A percentile compares a stretch with the other conserved stretches of the same genome.
Evolutionary conservation across 495 filamentous ascomycete species (phyloP).

Genomic region (Aspergillus hancockii): DNA sequence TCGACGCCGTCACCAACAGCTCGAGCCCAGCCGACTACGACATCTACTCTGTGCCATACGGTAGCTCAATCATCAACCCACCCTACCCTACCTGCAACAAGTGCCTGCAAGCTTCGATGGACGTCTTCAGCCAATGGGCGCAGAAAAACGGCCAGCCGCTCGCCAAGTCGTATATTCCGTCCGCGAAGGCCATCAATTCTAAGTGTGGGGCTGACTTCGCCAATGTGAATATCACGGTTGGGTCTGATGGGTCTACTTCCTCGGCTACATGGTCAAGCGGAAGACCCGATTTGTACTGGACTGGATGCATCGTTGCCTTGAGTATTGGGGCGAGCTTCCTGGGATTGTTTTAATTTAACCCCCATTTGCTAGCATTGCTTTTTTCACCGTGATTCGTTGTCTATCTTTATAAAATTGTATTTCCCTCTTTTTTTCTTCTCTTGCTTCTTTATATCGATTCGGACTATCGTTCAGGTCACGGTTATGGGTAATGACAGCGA

Average conservation of each 20-base stretch:
- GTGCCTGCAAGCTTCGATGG: slow-evolving; percentile 74
- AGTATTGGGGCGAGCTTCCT: slow-evolving; percentile 4
- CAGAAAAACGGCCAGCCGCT: slow-evolving; percentile 60
- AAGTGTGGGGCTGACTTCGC: slow-evolving; percentile 66
- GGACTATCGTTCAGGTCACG: slow-evolving; percentile 10
- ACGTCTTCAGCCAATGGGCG: slow-evolving; percentile 61
- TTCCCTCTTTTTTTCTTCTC: slow-evolving; percentile 14
- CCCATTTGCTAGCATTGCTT: slow-evolving; percentile 11
- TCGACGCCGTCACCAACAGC: slow-evolving; percentile 77
- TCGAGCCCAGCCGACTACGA: slow-evolving; percentile 67
- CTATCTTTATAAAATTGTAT: background rate
- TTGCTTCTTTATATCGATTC: slow-evolving; percentile 13
- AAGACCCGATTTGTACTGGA: background rate
- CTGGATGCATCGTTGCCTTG: background rate
- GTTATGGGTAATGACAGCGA: slow-evolving; percentile 22
- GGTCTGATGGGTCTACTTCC: slow-evolving; percentile 16
- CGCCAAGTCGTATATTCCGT: slow-evolving; percentile 56
- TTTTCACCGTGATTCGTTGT: background rate
- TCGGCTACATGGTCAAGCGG: slow-evolving; percentile 15
- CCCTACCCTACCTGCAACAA: slow-evolving; percentile 65
- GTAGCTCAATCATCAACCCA: slow-evolving; percentile 62
- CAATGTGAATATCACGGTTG: slow-evolving; percentile 56
- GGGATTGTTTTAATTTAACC: slow-evolving; percentile 8
- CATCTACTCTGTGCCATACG: slow-evolving; percentile 82
- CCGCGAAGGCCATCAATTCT: slow-evolving; percentile 65